Conservation (phyloP, 2,329 filamentous ascomycete species). For the Clarireedia homoeocarpa region DNA sequence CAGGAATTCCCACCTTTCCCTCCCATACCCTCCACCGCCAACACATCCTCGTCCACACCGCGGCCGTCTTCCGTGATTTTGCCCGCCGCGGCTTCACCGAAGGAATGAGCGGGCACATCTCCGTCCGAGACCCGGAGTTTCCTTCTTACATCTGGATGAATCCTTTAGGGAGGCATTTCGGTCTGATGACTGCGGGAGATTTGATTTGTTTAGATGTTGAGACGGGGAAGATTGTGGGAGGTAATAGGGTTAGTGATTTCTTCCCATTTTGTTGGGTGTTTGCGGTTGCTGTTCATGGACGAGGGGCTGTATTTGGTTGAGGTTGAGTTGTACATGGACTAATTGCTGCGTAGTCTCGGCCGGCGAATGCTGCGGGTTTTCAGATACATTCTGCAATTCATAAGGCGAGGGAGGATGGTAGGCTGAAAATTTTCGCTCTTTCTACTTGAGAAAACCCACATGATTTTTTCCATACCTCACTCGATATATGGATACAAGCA, state of each 20-base stretch:
- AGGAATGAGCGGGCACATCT: conserved; percentile 63
- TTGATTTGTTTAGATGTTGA: conserved; percentile 58
- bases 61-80: conserved; percentile 61
- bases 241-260: conserved; percentile 37
- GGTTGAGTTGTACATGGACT: too few relatives aligned
- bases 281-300: background rate
- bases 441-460: background rate
- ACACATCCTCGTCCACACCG: conserved; percentile 60
- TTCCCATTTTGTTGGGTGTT: background rate
- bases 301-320: too few relatives aligned
- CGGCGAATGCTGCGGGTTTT: conserved; percentile 61
- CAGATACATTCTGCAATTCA: conserved; percentile 63
- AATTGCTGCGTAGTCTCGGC: conserved; percentile 32
- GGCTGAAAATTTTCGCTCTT: background rate
- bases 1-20: conserved; percentile 48
- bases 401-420: conserved; percentile 51
- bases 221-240: conserved; percentile 53
- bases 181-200: conserved; percentile 53
- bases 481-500: too few relatives aligned
- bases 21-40: conserved; percentile 48
- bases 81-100: conserved; percentile 58
- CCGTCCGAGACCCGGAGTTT: conserved; percentile 57
- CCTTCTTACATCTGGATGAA: conserved; percentile 61
- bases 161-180: conserved; percentile 57
- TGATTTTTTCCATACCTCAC: too few relatives aligned